phyloP scores from a whole-genome alignment of 345 rosid species.

The Pistacia vera region DNA sequence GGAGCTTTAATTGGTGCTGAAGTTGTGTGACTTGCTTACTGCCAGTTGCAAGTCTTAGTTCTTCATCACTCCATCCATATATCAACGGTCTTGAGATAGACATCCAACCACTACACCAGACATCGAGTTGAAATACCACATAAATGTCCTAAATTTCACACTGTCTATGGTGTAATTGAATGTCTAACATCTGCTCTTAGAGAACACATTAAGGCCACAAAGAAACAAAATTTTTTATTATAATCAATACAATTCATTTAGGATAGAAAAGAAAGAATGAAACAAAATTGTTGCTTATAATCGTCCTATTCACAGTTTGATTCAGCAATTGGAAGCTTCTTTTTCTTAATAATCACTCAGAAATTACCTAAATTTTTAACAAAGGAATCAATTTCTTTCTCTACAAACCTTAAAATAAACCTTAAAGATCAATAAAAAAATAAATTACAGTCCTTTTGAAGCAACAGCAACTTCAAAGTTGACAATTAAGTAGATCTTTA shows the following conservation, averaged over 20 bases:
- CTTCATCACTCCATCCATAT: constrained; percentile 68
- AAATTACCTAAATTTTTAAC: background rate
- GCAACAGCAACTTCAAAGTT: background rate
- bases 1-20: constrained; percentile 61
- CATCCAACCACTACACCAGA: constrained; percentile 30
- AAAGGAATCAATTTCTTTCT: background rate
- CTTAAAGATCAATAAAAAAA: background rate
- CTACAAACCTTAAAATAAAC: background rate
- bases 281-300: background rate
- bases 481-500: background rate
- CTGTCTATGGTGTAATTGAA: too few relatives aligned
- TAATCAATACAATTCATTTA: too few relatives aligned
- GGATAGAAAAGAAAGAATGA: too few relatives aligned
- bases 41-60: constrained; percentile 76
- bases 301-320: background rate
- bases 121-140: constrained; percentile 13
- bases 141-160: constrained; percentile 5
- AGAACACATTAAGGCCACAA: too few relatives aligned
- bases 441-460: background rate
- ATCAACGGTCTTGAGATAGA: constrained; percentile 35
- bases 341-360: background rate
- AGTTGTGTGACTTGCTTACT: constrained; percentile 47
- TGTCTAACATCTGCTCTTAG: too few relatives aligned
- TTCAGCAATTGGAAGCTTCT: background rate
- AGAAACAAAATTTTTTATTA: too few relatives aligned